Evolutionary conservation across 2,329 filamentous ascomycete species (phyloP).

Genomic region (Sphaerulina populicola): DNA sequence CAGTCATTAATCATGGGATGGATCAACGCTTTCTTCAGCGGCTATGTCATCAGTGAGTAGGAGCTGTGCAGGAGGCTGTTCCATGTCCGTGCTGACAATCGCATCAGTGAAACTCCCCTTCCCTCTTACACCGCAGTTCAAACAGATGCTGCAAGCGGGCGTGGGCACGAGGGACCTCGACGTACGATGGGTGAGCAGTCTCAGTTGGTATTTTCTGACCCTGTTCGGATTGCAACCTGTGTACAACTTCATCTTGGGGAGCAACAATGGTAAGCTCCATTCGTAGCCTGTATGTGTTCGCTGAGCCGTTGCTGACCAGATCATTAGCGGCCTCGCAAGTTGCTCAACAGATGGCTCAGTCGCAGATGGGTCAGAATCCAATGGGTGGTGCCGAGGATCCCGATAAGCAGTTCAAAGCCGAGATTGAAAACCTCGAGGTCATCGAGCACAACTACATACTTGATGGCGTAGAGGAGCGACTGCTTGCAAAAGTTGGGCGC

Average conservation of each 20-base stretch:
- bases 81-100: neutral
- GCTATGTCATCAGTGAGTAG: slow-evolving; percentile 82
- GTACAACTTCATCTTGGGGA: slow-evolving; percentile 92
- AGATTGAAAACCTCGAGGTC: slow-evolving; percentile 92
- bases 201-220: slow-evolving; percentile 98
- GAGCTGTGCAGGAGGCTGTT: no score
- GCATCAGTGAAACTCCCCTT: slow-evolving; percentile 83
- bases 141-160: slow-evolving; percentile 96
- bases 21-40: slow-evolving; percentile 99
- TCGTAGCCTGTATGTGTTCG: neutral
- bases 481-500: slow-evolving; percentile 47
- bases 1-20: slow-evolving; percentile 99
- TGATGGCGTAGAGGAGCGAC: slow-evolving; percentile 75
- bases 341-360: slow-evolving; percentile 63
- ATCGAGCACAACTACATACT: slow-evolving; percentile 88
- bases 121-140: slow-evolving; percentile 96
- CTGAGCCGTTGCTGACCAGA: neutral
- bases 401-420: slow-evolving; percentile 85
- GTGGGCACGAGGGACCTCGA: slow-evolving; percentile 94
- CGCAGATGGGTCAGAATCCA: slow-evolving; percentile 58
- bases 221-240: slow-evolving; percentile 94
- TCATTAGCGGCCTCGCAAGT: slow-evolving; percentile 76
- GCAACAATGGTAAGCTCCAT: slow-evolving; percentile 71
- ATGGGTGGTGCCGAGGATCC: slow-evolving; percentile 91
- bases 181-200: slow-evolving; percentile 94